A percentile compares a stretch with the other conserved stretches of the same genome.
Evolutionary conservation across 2,329 filamentous ascomycete genomes (phyloP).

Genomic region (Colletotrichum aenigma): DNA sequence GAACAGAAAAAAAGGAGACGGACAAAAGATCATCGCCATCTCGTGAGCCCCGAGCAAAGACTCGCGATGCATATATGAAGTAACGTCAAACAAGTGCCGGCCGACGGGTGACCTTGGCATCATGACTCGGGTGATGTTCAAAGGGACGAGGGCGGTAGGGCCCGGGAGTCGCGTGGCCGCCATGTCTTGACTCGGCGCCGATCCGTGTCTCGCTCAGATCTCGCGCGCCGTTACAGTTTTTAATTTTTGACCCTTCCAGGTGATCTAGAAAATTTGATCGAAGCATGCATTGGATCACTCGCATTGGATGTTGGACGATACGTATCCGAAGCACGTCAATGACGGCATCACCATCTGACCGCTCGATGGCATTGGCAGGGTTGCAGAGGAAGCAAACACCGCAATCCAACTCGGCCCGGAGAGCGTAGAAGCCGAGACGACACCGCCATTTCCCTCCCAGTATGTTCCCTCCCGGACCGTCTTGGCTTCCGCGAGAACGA

Average conservation of each 20-base stretch:
- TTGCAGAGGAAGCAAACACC: neutral
- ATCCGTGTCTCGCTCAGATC: constrained; percentile 9
- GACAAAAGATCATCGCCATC: neutral
- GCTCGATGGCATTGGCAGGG: neutral
- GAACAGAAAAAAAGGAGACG: neutral
- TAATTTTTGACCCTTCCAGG: neutral
- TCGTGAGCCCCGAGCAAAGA: neutral
- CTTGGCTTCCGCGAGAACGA: neutral
- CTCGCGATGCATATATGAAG: constrained; percentile 1
- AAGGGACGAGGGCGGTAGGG: neutral
- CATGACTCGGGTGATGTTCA: constrained; percentile 1
- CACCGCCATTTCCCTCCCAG: neutral
- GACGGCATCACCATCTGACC: neutral
- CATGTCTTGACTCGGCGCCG: constrained; percentile 13
- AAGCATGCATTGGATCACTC: neutral
- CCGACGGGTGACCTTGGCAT: constrained; percentile 2
- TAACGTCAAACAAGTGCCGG: constrained; percentile 4
- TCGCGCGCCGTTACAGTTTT: neutral
- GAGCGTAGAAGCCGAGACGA: neutral
- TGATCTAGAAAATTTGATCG: neutral
- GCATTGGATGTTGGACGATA: neutral
- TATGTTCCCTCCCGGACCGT: neutral
- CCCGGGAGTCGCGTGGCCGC: constrained; percentile 3
- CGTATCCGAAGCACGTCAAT: neutral
- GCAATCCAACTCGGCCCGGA: neutral